Evolutionary conservation across 108 stramenopile species (phyloP).

Genomic region (Skeletonema marinoi): DNA sequence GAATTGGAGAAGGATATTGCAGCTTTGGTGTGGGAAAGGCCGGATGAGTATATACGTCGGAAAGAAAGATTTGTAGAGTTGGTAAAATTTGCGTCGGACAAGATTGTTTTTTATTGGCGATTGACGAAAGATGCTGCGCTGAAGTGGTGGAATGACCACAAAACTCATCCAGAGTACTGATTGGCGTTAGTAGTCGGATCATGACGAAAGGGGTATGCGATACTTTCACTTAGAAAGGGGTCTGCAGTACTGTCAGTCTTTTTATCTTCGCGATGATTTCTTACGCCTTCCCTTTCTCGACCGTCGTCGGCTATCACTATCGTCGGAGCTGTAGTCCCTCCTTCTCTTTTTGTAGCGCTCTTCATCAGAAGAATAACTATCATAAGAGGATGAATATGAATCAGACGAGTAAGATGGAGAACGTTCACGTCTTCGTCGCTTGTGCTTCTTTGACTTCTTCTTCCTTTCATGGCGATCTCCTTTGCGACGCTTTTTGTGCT

Average conservation of each 20-base stretch:
- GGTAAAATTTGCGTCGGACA: conserved; percentile 6
- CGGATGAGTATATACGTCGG: conserved; percentile 34
- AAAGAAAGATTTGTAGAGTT: conserved; percentile 17
- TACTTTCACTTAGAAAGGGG: too few relatives aligned
- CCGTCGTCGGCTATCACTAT: conserved; percentile 3
- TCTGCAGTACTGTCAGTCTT: background rate
- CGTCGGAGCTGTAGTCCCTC: background rate
- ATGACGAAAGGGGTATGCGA: too few relatives aligned
- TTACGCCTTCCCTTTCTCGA: conserved; percentile 1
- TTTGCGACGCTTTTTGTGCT: conserved; percentile 15
- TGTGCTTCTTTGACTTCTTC: conserved; percentile 11
- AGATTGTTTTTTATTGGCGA: conserved; percentile 10
- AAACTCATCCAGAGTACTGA: conserved; percentile 33
- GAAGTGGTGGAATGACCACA: conserved; percentile 17
- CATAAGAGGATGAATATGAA: conserved; percentile 8
- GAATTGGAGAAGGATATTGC: conserved; percentile 26
- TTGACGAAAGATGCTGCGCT: background rate
- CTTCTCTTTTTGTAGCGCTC: conserved; percentile 4
- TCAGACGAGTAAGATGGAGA: conserved; percentile 17
- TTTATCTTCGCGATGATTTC: conserved; percentile 13
- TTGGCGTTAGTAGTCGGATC: too few relatives aligned
- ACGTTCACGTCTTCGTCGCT: conserved; percentile 6
- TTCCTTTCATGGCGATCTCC: conserved; percentile 4
- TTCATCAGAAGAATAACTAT: conserved; percentile 1
- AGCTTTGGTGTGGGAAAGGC: conserved; percentile 24